These are phyloP conservation scores for Phytophthora syringae DNA, from an alignment of 352 stramenopile genomes.

Conservation along the genomic window DNA sequence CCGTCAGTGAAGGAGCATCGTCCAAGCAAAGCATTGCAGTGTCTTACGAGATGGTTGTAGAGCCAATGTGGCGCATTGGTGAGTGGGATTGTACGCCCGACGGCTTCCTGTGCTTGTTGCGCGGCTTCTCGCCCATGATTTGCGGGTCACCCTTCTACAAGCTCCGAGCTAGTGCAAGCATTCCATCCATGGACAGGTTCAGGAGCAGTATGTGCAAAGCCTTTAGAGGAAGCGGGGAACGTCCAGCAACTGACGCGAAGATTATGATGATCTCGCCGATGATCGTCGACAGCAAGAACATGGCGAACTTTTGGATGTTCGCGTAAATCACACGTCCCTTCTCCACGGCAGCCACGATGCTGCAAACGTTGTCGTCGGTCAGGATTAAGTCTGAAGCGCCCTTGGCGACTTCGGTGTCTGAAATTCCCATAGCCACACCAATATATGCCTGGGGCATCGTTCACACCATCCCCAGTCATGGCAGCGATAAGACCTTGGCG, in stretches of 20 bases:
- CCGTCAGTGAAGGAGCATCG: constrained; percentile 16
- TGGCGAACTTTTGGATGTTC: constrained; percentile 98
- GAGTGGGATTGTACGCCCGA: constrained; percentile 47
- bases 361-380: constrained; percentile 98
- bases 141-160: constrained; percentile 56
- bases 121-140: too few species aligned
- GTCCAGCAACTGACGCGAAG: constrained; percentile 62
- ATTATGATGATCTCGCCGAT: constrained; percentile 94
- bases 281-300: constrained; percentile 98
- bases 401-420: constrained; percentile 97
- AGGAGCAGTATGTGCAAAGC: constrained; percentile 98
- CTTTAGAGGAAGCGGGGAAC: constrained; percentile 88
- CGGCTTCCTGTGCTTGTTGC: constrained; percentile 50
- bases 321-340: constrained; percentile 97
- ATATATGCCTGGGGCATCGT: constrained; percentile 98
- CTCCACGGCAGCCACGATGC: constrained; percentile 96
- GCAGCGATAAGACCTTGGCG: constrained; percentile 89
- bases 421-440: constrained; percentile 97
- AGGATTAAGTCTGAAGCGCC: constrained; percentile 98
- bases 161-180: constrained; percentile 43
- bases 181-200: constrained; percentile 97
- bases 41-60: constrained; percentile 24
- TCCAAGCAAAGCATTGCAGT: constrained; percentile 32
- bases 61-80: constrained; percentile 47
- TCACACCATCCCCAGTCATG: constrained; percentile 98